phyloP scores from a whole-genome alignment of 2,329 filamentous ascomycete genomes.

The Ophiocordyceps camponoti-leonardi region DNA sequence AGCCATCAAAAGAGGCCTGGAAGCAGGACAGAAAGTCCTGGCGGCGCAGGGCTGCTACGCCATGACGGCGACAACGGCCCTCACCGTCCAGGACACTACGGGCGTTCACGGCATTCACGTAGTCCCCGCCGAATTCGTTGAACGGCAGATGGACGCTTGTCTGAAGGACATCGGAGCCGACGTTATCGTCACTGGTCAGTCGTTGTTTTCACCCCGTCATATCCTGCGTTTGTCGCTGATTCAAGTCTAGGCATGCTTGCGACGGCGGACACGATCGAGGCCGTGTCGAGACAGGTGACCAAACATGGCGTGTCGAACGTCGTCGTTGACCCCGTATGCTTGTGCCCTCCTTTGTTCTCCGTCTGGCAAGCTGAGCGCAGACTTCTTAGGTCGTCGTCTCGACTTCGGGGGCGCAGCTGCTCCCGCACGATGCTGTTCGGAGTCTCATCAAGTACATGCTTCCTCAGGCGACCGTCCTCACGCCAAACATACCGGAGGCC shows the following conservation, averaged over 20 bases:
- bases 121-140: slow-evolving; percentile 61
- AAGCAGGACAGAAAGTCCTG: slow-evolving; percentile 91
- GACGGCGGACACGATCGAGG: slow-evolving; percentile 18
- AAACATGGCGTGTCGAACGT: slow-evolving; percentile 14
- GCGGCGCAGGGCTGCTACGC: slow-evolving; percentile 87
- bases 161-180: slow-evolving; percentile 73
- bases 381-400: slow-evolving; percentile 71
- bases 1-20: slow-evolving; percentile 51
- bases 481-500: slow-evolving; percentile 65
- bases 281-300: slow-evolving; percentile 13
- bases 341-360: neutral
- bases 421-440: slow-evolving; percentile 46
- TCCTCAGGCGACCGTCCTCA: slow-evolving; percentile 49
- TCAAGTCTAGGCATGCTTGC: slow-evolving; percentile 19
- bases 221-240: too few species aligned
- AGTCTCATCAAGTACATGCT: slow-evolving; percentile 43
- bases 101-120: slow-evolving; percentile 71
- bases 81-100: slow-evolving; percentile 90
- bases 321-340: slow-evolving; percentile 20
- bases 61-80: slow-evolving; percentile 85
- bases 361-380: slow-evolving; percentile 1
- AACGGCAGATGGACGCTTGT: slow-evolving; percentile 71
- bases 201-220: neutral
- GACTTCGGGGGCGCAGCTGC: slow-evolving; percentile 56
- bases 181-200: slow-evolving; percentile 76